Evolutionary conservation across 176 grass and related monocot genomes (phyloP), one percentile per base, ranked within the genome.

Genomic region (Cenchrus americanus): DNA sequence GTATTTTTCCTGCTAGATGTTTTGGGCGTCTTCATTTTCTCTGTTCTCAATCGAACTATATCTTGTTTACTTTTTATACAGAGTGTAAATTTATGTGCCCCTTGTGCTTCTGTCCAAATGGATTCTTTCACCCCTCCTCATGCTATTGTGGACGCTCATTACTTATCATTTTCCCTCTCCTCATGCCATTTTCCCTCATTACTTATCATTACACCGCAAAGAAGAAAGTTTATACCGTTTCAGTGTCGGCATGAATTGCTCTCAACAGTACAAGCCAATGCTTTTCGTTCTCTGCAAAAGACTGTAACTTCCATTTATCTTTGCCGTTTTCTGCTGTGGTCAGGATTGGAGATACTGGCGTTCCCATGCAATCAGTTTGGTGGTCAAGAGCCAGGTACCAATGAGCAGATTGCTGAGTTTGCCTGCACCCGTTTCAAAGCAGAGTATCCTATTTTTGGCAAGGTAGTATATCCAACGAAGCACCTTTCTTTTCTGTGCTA

Each of bases 351-450:
- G 69, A 63, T 90, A 84, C 55, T 92, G 67, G 85, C 85, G 10
- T 92, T 92, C 73, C 88, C 90, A 40, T 94, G 85, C 68, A 94
- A 92, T 65, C 90, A 90, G 15, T 88, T 92, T 80, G 93, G 62
- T 1, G 84, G 87, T 18, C 88, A 90, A 80, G 82, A 88, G 76
- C 82, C 85, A 54, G 93, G 90, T 43, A 90, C 55, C 42, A 87
- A 84, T 63, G 83, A 84, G 40, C 81, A 88, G 73, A 81, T 90
- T 73, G 85, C 80, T 41, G 93, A 90, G 81, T 87, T 84, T 84
- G 90, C 77, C 32, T 95, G 90, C 59, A 84, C 71, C 40, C 75
- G 85, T 50, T 88, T 90, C 67, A 90, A 84, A 82, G 82, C 77
- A 43, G 60, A 90, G 30, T 95, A 75, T 48, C 90, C 88, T 50